Base-by-base conservation (phyloP, 2,329 filamentous ascomycete species). In the Daldinia sp. region DNA sequence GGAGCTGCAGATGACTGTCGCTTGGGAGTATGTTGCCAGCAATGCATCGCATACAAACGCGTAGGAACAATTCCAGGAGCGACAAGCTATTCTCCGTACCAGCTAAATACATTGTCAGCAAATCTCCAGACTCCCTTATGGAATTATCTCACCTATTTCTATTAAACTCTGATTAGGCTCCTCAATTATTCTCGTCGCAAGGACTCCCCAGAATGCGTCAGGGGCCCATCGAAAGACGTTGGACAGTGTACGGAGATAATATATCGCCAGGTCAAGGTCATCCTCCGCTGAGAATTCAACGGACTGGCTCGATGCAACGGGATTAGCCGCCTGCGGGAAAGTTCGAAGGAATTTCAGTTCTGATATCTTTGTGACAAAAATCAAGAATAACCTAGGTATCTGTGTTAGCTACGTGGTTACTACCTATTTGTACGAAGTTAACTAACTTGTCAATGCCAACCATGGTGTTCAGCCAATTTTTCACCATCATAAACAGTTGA, bases 391-490 rank as follows among this genome's bases (percentile, higher is more conserved):
- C 68, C 89, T 91, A 61, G 6, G 23, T 42, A 41, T 6, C 15
- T 39, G 10, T 33, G 46, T 78, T 63, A 77, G 75, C 72, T 60
- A 72, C 53, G 20, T 42, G 12, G 39, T 18, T 33, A 28, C 39
- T 41, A 26, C 69, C 39, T 20, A 23, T 39, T 6, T 18, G 18
- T 15, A 39, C 23, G 10, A 5, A 9, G 35, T 13, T 4, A 48
- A 78, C 82, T 74, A 80, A 89, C 88, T 88, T 88, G 71, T 91
- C 88, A 70, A 90, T 85, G 2, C 88, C 88, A 63, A 88, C 79
- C 74, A 89, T 84, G 63, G 78, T 90, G 73, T 92, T 91, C 3
- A 98, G 84, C 94, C 95, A 98, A 55, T 88, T 89, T 74, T 91
- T 91, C 42, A 93, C 89, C 28, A 92, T 91, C 80, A 93, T 91